Evolutionary conservation across 257 asterid genomes (phyloP).

Genomic region (Salvia rosmarinus): DNA sequence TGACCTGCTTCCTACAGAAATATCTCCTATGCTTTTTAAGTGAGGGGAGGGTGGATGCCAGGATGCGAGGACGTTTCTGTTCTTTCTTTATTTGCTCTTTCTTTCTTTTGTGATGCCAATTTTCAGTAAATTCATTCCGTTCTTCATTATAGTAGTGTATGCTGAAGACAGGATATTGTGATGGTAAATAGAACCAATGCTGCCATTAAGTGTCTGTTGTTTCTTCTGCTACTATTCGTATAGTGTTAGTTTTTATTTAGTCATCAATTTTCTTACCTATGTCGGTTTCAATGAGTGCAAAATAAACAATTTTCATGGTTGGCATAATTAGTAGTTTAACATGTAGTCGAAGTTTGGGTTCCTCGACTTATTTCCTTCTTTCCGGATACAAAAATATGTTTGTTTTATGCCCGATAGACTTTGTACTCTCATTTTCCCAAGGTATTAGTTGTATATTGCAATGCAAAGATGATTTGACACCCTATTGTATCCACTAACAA

Average conservation of each 20-base stretch:
- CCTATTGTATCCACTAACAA: neutral
- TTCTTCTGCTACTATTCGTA: neutral
- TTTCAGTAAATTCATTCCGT: neutral
- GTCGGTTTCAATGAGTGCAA: neutral
- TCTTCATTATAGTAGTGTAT: neutral
- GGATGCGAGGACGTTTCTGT: neutral
- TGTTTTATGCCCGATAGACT: neutral
- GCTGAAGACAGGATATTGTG: constrained; percentile 3
- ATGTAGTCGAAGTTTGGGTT: neutral
- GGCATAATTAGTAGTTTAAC: neutral
- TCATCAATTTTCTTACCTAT: neutral
- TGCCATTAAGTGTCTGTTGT: neutral
- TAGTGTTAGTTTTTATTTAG: neutral
- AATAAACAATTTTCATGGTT: constrained; percentile 8
- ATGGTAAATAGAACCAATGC: constrained; percentile 22
- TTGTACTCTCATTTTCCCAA: neutral
- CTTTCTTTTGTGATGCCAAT: neutral
- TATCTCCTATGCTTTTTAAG: constrained; percentile 8
- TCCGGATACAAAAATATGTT: neutral
- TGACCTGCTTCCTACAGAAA: constrained; percentile 5
- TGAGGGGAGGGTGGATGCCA: neutral
- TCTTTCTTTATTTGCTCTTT: no score
- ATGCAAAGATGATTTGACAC: neutral
- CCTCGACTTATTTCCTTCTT: neutral
- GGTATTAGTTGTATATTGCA: neutral